phyloP scores from a whole-genome alignment of 768 basidiomycete species.

The Crepidotus variabilis region DNA sequence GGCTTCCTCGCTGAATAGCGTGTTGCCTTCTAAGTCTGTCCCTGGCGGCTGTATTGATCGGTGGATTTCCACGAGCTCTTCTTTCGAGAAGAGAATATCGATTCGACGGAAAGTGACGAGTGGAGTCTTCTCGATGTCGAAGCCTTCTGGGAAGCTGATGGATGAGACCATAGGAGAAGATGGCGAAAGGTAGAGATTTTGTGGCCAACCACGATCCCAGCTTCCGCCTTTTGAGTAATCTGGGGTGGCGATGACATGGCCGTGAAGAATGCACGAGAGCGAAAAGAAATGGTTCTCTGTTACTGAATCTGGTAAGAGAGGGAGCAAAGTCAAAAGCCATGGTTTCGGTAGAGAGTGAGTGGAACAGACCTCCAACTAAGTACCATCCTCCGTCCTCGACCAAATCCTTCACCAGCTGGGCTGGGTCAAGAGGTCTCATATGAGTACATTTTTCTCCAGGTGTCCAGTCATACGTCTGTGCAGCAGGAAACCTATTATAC shows the following conservation, averaged over 20 bases:
- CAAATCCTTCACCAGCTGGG: constrained; percentile 48
- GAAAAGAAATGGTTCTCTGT: constrained; percentile 76
- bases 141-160: constrained; percentile 44
- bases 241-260: constrained; percentile 64
- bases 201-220: constrained; percentile 65
- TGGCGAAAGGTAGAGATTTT: constrained; percentile 59
- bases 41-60: constrained; percentile 26
- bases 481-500: constrained; percentile 51
- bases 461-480: constrained; percentile 50
- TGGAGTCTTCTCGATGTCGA: constrained; percentile 54
- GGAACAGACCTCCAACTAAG: constrained; percentile 49
- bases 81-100: constrained; percentile 50
- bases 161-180: constrained; percentile 42
- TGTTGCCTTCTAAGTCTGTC: constrained; percentile 19
- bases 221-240: constrained; percentile 49
- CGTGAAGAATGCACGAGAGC: constrained; percentile 60
- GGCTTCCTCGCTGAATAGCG: constrained; percentile 53
- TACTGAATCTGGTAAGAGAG: constrained; percentile 47
- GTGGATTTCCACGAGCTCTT: constrained; percentile 47
- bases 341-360: not conserved
- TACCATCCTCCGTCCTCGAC: constrained; percentile 73
- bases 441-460: constrained; percentile 41
- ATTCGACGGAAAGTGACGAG: constrained; percentile 64
- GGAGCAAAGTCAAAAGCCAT: not conserved
- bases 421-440: constrained; percentile 35